Evolutionary conservation across 306 rosid species (phyloP).

Genomic region (Pterocarpus santalinus): DNA sequence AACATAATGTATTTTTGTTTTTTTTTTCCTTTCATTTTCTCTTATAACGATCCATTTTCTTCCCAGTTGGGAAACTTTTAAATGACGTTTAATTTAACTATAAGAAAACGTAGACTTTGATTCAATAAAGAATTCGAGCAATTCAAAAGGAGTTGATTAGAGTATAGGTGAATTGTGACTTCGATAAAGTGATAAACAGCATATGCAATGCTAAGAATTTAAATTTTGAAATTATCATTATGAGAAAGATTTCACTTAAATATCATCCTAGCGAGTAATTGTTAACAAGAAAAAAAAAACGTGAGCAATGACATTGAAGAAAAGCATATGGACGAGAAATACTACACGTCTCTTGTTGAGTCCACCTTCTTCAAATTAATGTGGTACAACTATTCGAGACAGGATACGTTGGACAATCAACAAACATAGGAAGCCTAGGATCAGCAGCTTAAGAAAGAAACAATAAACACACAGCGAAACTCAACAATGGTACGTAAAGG

Average conservation of each 20-base stretch:
- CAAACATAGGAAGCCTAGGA: background rate
- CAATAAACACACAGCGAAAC: too few relatives aligned
- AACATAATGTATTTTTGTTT: background rate
- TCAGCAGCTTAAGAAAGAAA: too few relatives aligned
- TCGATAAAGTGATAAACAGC: too few relatives aligned
- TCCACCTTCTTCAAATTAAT: background rate
- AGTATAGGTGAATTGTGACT: too few relatives aligned
- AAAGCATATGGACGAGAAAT: background rate
- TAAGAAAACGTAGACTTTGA: constrained; percentile 6
- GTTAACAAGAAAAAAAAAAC: background rate
- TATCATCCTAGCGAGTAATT: too few relatives aligned
- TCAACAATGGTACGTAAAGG: too few relatives aligned
- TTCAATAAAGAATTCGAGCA: background rate
- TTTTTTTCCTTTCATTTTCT: background rate
- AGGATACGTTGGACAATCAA: background rate
- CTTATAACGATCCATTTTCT: background rate
- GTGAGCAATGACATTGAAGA: too few relatives aligned
- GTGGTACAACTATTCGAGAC: background rate
- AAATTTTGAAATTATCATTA: too few relatives aligned
- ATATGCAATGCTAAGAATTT: too few relatives aligned
- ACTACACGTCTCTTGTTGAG: constrained; percentile 15
- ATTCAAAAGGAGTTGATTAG: too few relatives aligned
- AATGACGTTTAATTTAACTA: background rate
- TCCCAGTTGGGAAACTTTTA: background rate
- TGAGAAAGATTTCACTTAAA: too few relatives aligned